These are phyloP conservation scores for Euphorbia pulcherrima DNA, from an alignment of 345 rosid species.

Conservation along the genomic window DNA sequence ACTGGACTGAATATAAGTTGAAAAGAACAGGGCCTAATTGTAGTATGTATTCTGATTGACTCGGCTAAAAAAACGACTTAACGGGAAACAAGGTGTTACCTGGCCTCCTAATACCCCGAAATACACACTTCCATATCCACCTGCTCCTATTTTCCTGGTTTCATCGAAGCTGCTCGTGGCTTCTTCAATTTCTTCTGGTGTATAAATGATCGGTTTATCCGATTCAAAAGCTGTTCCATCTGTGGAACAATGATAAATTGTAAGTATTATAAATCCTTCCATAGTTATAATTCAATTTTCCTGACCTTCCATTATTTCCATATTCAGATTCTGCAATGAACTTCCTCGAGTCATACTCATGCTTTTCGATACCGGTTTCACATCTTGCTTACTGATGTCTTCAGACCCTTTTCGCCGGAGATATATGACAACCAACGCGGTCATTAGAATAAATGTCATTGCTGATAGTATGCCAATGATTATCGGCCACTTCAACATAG, in stretches of 20 bases:
- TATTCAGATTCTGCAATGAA: slow-evolving; percentile 30
- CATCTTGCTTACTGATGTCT: slow-evolving; percentile 17
- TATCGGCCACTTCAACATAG: slow-evolving; percentile 27
- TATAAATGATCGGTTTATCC: slow-evolving; percentile 45
- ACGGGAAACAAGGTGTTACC: slow-evolving; percentile 21
- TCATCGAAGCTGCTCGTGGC: slow-evolving; percentile 48
- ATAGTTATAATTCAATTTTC: neutral
- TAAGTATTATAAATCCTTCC: neutral
- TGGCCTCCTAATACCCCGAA: slow-evolving; percentile 39
- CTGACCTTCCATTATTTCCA: slow-evolving; percentile 47
- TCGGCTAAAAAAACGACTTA: neutral
- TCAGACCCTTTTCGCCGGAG: slow-evolving; percentile 23
- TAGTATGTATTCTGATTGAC: neutral
- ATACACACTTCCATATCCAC: slow-evolving; percentile 57
- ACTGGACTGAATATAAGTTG: too few relatives aligned
- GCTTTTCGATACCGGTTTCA: slow-evolving; percentile 35
- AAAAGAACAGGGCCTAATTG: too few relatives aligned
- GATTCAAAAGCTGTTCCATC: slow-evolving; percentile 45
- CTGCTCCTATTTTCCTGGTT: slow-evolving; percentile 49
- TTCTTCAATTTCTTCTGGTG: slow-evolving; percentile 48
- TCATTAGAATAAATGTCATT: slow-evolving; percentile 23
- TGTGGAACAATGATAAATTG: slow-evolving; percentile 16
- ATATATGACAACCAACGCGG: slow-evolving; percentile 22
- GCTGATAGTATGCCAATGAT: slow-evolving; percentile 31
- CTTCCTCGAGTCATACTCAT: slow-evolving; percentile 25